Conservation (phyloP, 306 rosid species). For the Casuarina glauca region DNA sequence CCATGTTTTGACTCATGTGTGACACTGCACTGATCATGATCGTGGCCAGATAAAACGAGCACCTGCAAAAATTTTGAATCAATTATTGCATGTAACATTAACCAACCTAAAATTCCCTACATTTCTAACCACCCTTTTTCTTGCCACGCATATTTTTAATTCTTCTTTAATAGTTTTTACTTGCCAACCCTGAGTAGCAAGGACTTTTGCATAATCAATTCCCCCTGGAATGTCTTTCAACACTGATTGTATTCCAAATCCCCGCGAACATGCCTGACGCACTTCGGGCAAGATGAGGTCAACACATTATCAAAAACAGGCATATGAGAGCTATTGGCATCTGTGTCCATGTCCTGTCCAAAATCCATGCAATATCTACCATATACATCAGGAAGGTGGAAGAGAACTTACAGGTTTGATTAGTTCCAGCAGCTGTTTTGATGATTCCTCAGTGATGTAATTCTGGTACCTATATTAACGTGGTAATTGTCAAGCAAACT, state of each 20-base stretch:
- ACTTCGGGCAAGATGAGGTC: not conserved
- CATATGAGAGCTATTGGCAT: conserved; percentile 4
- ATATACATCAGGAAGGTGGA: not conserved
- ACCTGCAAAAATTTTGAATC: conserved; percentile 49
- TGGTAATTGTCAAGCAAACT: not conserved
- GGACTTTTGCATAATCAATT: not conserved
- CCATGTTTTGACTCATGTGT: conserved; percentile 54
- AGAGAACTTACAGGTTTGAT: conserved; percentile 7
- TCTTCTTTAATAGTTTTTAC: not conserved
- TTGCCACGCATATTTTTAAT: not conserved
- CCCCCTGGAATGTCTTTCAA: not conserved
- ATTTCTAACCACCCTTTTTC: not conserved
- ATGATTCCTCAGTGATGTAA: conserved; percentile 5
- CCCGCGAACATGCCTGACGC: not conserved
- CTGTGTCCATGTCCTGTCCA: not conserved
- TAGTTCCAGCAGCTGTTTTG: conserved; percentile 1
- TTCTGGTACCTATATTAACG: conserved; percentile 10
- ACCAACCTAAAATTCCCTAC: conserved; percentile 3
- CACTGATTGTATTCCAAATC: not conserved
- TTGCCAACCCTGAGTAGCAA: not conserved
- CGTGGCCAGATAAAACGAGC: conserved; percentile 79
- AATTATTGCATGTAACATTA: conserved; percentile 18
- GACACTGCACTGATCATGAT: conserved; percentile 79
- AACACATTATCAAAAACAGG: not conserved
- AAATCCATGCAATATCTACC: not conserved